phyloP scores from a whole-genome alignment of 805 yeast genomes.

The Ogataea kodamae region DNA sequence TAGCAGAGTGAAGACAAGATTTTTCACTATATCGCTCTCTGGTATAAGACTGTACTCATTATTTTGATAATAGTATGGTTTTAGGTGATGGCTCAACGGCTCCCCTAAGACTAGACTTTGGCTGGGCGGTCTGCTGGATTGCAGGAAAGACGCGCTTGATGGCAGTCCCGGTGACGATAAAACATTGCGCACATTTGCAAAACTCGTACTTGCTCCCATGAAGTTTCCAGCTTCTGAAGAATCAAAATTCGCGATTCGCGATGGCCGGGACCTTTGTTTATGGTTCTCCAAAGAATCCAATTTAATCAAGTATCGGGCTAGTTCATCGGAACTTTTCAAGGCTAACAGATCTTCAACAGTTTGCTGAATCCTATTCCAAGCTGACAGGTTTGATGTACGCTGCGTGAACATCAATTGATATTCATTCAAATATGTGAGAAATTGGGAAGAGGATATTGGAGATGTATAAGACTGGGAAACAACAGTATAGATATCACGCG shows the following conservation, averaged over 20 bases:
- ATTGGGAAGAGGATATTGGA: conserved; percentile 2
- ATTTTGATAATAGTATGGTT: conserved; percentile 33
- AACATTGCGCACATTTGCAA: conserved; percentile 6
- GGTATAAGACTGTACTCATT: conserved; percentile 29
- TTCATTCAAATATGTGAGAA: conserved; percentile 7
- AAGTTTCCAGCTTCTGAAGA: conserved; percentile 6
- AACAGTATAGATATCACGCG: conserved; percentile 14
- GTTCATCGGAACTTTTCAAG: conserved; percentile 16
- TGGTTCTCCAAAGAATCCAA: conserved; percentile 18
- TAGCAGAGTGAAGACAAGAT: conserved; percentile 51
- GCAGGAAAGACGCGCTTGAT: conserved; percentile 4
- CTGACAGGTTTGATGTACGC: conserved; percentile 5
- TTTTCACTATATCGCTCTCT: conserved; percentile 42
- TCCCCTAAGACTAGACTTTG: conserved; percentile 12
- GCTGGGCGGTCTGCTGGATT: conserved; percentile 13
- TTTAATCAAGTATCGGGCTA: conserved; percentile 22
- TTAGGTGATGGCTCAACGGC: conserved; percentile 30
- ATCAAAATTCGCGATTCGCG: conserved; percentile 4
- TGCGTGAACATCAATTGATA: conserved; percentile 11
- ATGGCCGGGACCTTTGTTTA: conserved; percentile 4
- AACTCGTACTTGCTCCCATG: conserved; percentile 13
- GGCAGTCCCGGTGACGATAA: conserved; percentile 11
- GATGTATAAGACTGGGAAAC: conserved; percentile 12
- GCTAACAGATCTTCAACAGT: conserved; percentile 20
- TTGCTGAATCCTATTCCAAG: conserved; percentile 22